Conservation (phyloP, 768 basidiomycete species). For the Boletus vinaceobasis region DNA sequence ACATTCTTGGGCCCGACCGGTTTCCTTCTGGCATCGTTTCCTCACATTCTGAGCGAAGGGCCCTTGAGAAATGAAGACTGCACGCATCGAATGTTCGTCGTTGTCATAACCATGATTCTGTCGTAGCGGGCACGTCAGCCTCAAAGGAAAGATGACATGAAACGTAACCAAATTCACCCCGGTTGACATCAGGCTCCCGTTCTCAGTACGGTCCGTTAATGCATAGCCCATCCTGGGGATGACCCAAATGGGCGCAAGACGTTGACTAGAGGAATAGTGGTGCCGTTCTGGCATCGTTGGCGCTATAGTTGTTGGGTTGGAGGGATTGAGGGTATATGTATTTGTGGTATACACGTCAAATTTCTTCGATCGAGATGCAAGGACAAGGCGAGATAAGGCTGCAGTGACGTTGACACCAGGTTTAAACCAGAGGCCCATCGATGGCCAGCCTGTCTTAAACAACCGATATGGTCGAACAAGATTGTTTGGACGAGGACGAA, state of each 20-base stretch:
- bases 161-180: slow-evolving; percentile 44
- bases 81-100: slow-evolving; percentile 68
- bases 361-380: slow-evolving; percentile 46
- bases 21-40: not conserved
- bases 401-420: slow-evolving; percentile 49
- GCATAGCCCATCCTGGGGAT: slow-evolving; percentile 78
- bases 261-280: slow-evolving; percentile 64
- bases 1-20: slow-evolving; percentile 38
- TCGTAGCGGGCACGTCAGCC: not conserved
- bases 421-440: slow-evolving; percentile 79
- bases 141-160: not conserved
- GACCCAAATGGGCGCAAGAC: slow-evolving; percentile 82
- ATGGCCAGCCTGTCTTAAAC: slow-evolving; percentile 72
- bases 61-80: slow-evolving; percentile 86
- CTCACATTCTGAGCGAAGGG: slow-evolving; percentile 54
- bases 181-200: slow-evolving; percentile 54
- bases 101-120: slow-evolving; percentile 92
- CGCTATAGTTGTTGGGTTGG: not conserved
- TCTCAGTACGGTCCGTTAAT: slow-evolving; percentile 62
- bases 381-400: slow-evolving; percentile 50
- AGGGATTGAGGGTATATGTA: slow-evolving; percentile 3
- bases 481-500: not conserved
- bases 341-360: slow-evolving; percentile 52
- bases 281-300: slow-evolving; percentile 69
- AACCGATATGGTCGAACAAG: not conserved